A percentile compares a stretch with the other conserved stretches of the same genome.
Evolutionary conservation across 345 rosid species (phyloP).

Genomic region (Dipteronia sinensis): DNA sequence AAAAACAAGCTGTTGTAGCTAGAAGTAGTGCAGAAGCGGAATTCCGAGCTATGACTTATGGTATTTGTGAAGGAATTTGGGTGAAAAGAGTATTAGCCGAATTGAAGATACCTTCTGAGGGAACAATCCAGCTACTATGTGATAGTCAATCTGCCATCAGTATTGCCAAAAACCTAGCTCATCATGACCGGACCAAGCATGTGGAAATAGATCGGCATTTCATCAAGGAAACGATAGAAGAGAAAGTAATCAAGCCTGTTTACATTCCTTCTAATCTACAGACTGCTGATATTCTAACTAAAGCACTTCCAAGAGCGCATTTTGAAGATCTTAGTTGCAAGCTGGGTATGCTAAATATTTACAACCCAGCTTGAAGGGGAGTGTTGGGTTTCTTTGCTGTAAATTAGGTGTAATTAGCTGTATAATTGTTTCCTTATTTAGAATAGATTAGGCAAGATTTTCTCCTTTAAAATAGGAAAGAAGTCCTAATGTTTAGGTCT

Average conservation of each 20-base stretch:
- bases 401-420: too few relatives aligned
- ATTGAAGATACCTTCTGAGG: background rate
- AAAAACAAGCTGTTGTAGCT: background rate
- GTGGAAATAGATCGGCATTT: constrained; percentile 8
- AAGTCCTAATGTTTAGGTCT: too few relatives aligned
- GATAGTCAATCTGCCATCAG: constrained; percentile 14
- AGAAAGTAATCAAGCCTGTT: background rate
- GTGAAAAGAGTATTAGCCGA: background rate
- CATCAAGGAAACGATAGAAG: background rate
- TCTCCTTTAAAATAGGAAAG: too few relatives aligned
- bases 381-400: background rate
- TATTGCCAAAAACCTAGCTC: constrained; percentile 2
- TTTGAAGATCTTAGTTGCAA: background rate
- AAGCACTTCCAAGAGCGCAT: background rate
- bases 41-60: background rate
- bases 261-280: background rate
- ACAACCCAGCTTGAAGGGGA: background rate
- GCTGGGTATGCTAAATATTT: background rate
- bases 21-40: background rate
- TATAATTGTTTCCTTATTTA: too few relatives aligned
- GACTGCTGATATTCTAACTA: constrained; percentile 1
- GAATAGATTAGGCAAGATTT: too few relatives aligned
- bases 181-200: constrained; percentile 5
- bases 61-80: constrained; percentile 5
- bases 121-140: background rate